Base-by-base conservation (phyloP, 768 basidiomycete genomes). In the Hygrophorus pudorinus region DNA sequence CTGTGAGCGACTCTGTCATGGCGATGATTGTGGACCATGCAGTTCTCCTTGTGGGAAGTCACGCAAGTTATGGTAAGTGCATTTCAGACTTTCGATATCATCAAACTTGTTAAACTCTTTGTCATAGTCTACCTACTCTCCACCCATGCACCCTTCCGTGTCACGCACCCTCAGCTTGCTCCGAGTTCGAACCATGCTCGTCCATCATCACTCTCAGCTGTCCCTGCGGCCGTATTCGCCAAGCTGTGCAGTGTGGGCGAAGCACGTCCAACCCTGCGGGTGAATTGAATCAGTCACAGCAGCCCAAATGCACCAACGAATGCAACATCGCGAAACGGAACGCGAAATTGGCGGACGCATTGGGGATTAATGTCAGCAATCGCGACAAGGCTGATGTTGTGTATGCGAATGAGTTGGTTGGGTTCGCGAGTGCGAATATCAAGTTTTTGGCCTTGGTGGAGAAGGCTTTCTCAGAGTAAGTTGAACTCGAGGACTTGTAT, bases 311-410 rank as follows among this genome's bases (percentile, higher is more conserved):
- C 56, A 77, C 78, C 12, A 81, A 75, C 36, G 89, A 94, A 35
- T 99, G 96, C 53, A 70, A 67, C 30, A 68, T 90, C 40, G 85
- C 82, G 35, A 86, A 93, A 58, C 76, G 96, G 9, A 97, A 96
- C 53, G 87, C 82, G 0, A 67, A 78, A 29, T 63, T 99, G 6
- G 96, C 96, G 0, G 90, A 92, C 31, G 96, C 96, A 1, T 63
- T 99, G 4, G 92, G 93, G 0, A 94, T 98, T 54, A 81, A 65
- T 31, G 60, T 73, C 12, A 72, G 78, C 35, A 62, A 58, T 5
- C 64, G 68, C 13, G 72, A 67, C 38, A 60, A 62, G 48, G 54
- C 47, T 9, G 52, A 51, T 14, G 73, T 72, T 39, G 66, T 63
- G 3, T 94, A 86, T 59, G 60, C 62, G 16, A 71, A 79, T 2